Conservation (phyloP, 139 green algal genomes). For the Chlamydomonas sp. region DNA sequence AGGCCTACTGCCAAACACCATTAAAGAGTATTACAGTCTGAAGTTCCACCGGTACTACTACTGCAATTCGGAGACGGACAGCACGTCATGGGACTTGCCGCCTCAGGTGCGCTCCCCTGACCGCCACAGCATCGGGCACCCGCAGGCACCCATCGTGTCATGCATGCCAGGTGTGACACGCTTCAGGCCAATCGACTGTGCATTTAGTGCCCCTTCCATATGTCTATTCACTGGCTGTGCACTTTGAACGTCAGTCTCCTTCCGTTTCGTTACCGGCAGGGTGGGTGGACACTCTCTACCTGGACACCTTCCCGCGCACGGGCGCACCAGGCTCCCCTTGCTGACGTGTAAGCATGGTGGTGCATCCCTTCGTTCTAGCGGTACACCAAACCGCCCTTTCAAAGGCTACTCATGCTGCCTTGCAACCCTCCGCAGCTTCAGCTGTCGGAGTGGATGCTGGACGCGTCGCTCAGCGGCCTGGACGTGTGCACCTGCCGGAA, state of each 20-base stretch:
- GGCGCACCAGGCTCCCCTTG: too few species aligned
- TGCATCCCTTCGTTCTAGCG: background rate
- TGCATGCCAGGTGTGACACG: too few species aligned
- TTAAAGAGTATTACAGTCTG: slow-evolving; percentile 23
- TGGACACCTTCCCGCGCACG: too few species aligned
- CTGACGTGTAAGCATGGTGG: too few species aligned
- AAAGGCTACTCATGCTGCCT: background rate
- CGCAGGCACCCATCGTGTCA: too few species aligned
- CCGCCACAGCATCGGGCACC: too few species aligned
- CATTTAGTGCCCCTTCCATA: too few species aligned
- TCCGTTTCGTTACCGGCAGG: too few species aligned
- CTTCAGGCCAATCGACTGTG: too few species aligned
- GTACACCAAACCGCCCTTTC: background rate
- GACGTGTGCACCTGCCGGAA: background rate
- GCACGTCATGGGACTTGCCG: slow-evolving; percentile 5
- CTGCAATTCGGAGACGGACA: background rate
- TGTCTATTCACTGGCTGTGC: too few species aligned
- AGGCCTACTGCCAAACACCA: background rate
- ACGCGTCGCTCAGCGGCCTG: slow-evolving; percentile 13
- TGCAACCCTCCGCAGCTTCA: slow-evolving; percentile 14
- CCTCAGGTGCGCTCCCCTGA: background rate
- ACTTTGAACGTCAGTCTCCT: too few species aligned
- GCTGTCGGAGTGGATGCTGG: slow-evolving; percentile 36
- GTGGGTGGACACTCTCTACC: too few species aligned
- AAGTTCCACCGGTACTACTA: slow-evolving; percentile 37